Base-by-base conservation (phyloP, 2,329 filamentous ascomycete genomes). In the Fusarium scirpi region DNA sequence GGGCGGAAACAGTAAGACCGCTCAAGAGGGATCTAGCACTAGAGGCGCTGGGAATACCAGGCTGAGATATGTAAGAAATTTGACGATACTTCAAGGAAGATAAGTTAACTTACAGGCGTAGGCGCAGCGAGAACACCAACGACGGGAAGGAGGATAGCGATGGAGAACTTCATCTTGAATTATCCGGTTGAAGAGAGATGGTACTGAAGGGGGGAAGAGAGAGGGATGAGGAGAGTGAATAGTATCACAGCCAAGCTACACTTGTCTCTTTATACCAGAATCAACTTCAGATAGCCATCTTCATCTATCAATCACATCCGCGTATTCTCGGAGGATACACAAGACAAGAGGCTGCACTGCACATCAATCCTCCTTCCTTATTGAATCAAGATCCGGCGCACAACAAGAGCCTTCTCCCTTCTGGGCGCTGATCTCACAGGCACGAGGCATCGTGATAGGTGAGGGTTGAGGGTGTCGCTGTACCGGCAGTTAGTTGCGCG, bases 21-120 rank as follows among this genome's bases (percentile, higher is more conserved):
- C 83, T 82, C 34, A 94, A 87, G 66, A 88, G 84, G 9, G 82
- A 84, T 66, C 85, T 83, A 22, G 92, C 91, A 1, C 81, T 82
- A 3, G 87, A 77, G 1, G 83, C 82, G 8, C 85, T 84, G 20
- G 92, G 92, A 62, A 94, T 88, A 43, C 88, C 88, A 10, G 91
- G 88, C 78, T 74, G 11, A 22, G 5, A 20, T 13, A 16, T 34
- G 45, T 60, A 16, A 64, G 41, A 63, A 16, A 29, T 25, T 24
- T 16, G 22, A 13, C 41, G 13, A 25, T n/a, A 20, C 5, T 11
- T 18, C 32, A 24, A 16, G 11, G 11, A 13, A 16, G 13, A 15
- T 16, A 18, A 55, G 73, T 70, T 71, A 78, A 58, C 74, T 70
- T 72, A 79, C 77, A 15, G 77, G 76, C 11, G 70, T 65, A 32